Evolutionary conservation across 2,329 filamentous ascomycete genomes (phyloP), one percentile per base, ranked within the genome.

Genomic region (Neofusicoccum laricinum): DNA sequence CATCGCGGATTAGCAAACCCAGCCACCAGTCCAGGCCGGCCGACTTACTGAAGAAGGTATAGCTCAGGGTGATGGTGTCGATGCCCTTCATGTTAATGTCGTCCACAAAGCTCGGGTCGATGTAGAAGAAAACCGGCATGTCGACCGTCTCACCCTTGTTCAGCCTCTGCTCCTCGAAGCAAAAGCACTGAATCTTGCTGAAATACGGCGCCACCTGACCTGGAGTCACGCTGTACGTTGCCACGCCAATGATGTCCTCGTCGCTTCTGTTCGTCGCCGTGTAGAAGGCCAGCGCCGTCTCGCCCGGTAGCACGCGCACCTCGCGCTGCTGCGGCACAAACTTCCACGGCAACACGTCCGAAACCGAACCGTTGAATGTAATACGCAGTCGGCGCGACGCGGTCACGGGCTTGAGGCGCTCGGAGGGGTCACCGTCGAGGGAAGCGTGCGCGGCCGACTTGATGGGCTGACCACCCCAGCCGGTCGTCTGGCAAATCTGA

Each of bases 91-190:
- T 98, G 68, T 90, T 93, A 59, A 94, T 82, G 77, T 99, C 95
- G 70, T 90, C 93, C 65, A 94, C 84, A 80, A 99, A 89, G 74
- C 98, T 95, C 0, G 95, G 95, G 74, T 99, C 95, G 69, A 99
- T 90, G 78, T 98, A 99, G 80, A 99, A 99, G 79, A 99, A 99
- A 0, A 99, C 96, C 0, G 95, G 96, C 96, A 99, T 99, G 77
- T 99, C 95, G 62, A 99, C 95, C 49, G 93, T 95, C 84, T 99
- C 96, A 49, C 94, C 93, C 5, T 93, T 93, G 75, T 95, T 94
- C 69, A 99, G 79, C 67, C 96, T 85, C 84, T 99, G 95, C 76
- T 85, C 94, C 81, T 99, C 95, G 72, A 99, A 99, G 78, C 95
- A 99, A 79, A 99, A 99, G 75, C 95, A 99, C 79, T 99, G 95